Percentiles rank a stretch among this genome's conserved stretches.
Conservation (phyloP, 257 asterid species). For the Ocimum tenuiflorum region DNA sequence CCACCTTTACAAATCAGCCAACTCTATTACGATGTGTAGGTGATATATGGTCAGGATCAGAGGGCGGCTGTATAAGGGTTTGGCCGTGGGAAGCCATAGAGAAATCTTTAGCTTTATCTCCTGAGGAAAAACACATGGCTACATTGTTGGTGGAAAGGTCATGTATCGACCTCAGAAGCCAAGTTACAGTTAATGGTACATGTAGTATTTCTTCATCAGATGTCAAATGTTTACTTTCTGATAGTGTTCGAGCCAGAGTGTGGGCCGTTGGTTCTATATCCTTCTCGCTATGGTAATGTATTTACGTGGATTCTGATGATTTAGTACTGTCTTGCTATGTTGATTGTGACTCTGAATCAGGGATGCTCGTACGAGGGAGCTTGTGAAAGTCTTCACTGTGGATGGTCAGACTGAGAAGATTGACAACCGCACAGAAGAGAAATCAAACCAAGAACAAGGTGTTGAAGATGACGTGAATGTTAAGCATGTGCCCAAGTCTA, state of each 20-base stretch:
- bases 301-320: background rate
- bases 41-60: conserved; percentile 94
- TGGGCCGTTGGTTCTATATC: conserved; percentile 79
- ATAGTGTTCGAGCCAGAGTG: conserved; percentile 53
- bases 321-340: background rate
- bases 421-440: conserved; percentile 62
- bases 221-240: conserved; percentile 64
- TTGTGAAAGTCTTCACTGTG: conserved; percentile 62
- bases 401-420: conserved; percentile 82
- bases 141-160: conserved; percentile 79
- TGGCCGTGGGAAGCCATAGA: conserved; percentile 92
- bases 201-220: conserved; percentile 83
- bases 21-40: conserved; percentile 35
- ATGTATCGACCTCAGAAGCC: conserved; percentile 65
- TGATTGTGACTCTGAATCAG: conserved; percentile 31
- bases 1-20: background rate
- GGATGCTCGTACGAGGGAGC: conserved; percentile 94
- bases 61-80: conserved; percentile 62
- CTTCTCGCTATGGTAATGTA: conserved; percentile 78
- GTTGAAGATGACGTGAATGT: conserved; percentile 70
- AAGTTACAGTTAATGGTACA: conserved; percentile 77
- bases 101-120: conserved; percentile 64
- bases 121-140: conserved; percentile 84
- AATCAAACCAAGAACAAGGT: conserved; percentile 55
- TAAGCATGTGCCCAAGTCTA: conserved; percentile 61